Evolutionary conservation across 1,284 basidiomycete species (phyloP).

Genomic region (Sporisorium iseilematis-ciliati): DNA sequence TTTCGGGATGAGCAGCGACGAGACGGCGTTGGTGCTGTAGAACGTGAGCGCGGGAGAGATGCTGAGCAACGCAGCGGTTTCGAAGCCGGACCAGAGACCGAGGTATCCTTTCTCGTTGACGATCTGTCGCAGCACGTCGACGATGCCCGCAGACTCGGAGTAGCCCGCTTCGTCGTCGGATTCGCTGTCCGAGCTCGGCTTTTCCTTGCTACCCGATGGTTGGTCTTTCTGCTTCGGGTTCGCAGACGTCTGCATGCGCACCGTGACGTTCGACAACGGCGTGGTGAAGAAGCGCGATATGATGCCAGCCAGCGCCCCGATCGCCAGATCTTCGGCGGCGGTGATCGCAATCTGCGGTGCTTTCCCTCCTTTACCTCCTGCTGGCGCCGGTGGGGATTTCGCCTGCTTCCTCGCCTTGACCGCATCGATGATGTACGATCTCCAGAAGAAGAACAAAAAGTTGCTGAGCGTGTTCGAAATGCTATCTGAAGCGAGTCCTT

Average conservation of each 20-base stretch:
- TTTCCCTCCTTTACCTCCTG: conserved; percentile 15
- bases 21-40: conserved; percentile 61
- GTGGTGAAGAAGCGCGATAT: conserved; percentile 71
- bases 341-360: conserved; percentile 55
- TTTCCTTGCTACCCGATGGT: neutral
- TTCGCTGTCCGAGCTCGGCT: conserved; percentile 48
- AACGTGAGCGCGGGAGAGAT: conserved; percentile 71
- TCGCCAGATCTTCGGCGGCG: conserved; percentile 70
- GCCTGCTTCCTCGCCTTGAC: conserved; percentile 35
- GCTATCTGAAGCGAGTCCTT: conserved; percentile 70
- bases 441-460: conserved; percentile 64
- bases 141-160: conserved; percentile 56
- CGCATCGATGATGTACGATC: conserved; percentile 52
- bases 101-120: conserved; percentile 68
- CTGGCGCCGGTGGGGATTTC: conserved; percentile 19
- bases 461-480: conserved; percentile 72
- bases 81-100: conserved; percentile 71
- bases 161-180: conserved; percentile 68
- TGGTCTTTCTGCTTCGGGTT: conserved; percentile 42
- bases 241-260: conserved; percentile 71
- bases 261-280: conserved; percentile 72
- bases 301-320: conserved; percentile 72
- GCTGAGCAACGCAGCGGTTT: conserved; percentile 68
- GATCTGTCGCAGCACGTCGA: conserved; percentile 67
- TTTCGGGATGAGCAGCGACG: conserved; percentile 61